Evolutionary conservation across 208 protist species (phyloP).

Genomic region (Herpetomonas tarakana): DNA sequence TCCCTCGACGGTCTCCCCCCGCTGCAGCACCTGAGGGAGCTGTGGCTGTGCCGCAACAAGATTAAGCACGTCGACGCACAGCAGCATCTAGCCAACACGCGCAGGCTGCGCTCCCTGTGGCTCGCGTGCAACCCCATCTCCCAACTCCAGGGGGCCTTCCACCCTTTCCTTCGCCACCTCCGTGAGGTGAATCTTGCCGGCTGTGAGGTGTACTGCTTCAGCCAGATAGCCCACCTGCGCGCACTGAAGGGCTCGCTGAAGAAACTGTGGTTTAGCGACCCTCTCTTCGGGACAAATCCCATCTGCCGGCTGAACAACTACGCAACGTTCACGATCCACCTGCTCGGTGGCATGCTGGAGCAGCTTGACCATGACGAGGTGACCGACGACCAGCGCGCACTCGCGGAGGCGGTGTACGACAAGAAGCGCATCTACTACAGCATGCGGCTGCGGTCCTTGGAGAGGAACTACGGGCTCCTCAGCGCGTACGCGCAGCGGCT

Average conservation of each 20-base stretch:
- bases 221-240: conserved; percentile 76
- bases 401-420: conserved; percentile 83
- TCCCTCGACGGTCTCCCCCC: conserved; percentile 70
- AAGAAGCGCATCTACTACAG: conserved; percentile 96
- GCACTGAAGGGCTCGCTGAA: conserved; percentile 57
- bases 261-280: conserved; percentile 78
- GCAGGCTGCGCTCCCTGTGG: conserved; percentile 73
- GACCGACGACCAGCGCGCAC: conserved; percentile 66
- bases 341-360: conserved; percentile 53
- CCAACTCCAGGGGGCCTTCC: conserved; percentile 48
- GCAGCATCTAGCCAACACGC: conserved; percentile 36
- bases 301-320: conserved; percentile 94
- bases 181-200: conserved; percentile 90
- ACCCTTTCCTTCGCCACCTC: conserved; percentile 37
- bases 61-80: conserved; percentile 32
- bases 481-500: conserved; percentile 16
- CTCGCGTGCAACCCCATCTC: conserved; percentile 76
- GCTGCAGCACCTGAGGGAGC: conserved; percentile 59
- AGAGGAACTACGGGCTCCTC: conserved; percentile 75
- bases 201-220: conserved; percentile 84
- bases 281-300: conserved; percentile 91
- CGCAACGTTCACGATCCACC: conserved; percentile 85
- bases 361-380: conserved; percentile 79
- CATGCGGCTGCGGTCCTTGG: conserved; percentile 90
- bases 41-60: conserved; percentile 83